Base-by-base conservation (phyloP, 2,329 filamentous ascomycete genomes). In the Aspergillus nomiae region DNA sequence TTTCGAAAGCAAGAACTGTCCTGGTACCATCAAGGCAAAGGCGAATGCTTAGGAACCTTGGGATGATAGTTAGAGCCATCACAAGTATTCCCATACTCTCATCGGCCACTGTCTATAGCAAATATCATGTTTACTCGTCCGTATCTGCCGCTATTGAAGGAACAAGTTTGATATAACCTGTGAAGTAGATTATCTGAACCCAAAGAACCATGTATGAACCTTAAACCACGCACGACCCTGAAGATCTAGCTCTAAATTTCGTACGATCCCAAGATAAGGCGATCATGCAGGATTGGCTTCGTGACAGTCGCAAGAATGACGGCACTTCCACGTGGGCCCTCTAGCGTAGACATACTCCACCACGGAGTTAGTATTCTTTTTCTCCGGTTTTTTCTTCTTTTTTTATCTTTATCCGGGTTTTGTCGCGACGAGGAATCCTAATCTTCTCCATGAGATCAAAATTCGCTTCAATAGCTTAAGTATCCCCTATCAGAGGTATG, bases 261-360 rank as follows among this genome's bases (percentile, higher is more conserved):
- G 12, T 9, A 38, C 26, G 46, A 30, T 10, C 51, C 6, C 7
- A 14, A 36, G 30, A 54, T 26, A 14, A 21, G 30, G 2, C 19
- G 30, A 34, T n/a, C 14, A n/a, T 51, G n/a, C 26, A 28, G 11
- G 51, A 30, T 32, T 28, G 8, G 12, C 46, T 10, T 28, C 43
- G 21, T 21, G 36, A 34, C 48, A 21, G 28, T 34, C 19, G 19
- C 21, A 2, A 26, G 24, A 16, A 24, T 48, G 41, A 50, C 43
- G 21, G 43, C 16, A 56, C 41, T 41, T 28, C 60, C 56, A 59
- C 60, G 48, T 59, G 60, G 56, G 34, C 21, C 24, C 36, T 32
- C 28, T 45, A 48, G 21, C 24, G 12, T 48, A 26, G 38, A n/a
- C 19, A 19, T 34, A 28, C 51, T 54, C 51, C 51, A 54, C 51